These are phyloP conservation scores for Simplicillium aogashimaense DNA, from an alignment of 2,329 filamentous ascomycete species.

Conservation along the genomic window DNA sequence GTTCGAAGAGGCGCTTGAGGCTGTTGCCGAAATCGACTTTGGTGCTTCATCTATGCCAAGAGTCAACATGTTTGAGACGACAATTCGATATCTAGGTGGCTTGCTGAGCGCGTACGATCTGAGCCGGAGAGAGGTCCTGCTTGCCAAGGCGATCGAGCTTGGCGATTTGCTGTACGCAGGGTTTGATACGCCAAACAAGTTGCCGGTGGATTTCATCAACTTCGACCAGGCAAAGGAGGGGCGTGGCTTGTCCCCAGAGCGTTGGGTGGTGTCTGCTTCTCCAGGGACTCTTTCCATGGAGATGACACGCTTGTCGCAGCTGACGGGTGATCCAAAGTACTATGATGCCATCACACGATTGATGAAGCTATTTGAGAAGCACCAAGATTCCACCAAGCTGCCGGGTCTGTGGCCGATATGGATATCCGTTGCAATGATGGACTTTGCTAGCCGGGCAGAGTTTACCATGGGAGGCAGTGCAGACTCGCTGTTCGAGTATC, in stretches of 20 bases:
- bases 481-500: slow-evolving; percentile 32
- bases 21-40: slow-evolving; percentile 51
- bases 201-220: slow-evolving; percentile 44
- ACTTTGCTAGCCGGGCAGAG: slow-evolving; percentile 15
- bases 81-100: slow-evolving; percentile 61
- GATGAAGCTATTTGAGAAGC: slow-evolving; percentile 54
- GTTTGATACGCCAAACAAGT: slow-evolving; percentile 59
- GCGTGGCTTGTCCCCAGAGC: slow-evolving; percentile 20
- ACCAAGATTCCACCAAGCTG: slow-evolving; percentile 55
- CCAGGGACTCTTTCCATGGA: slow-evolving; percentile 61
- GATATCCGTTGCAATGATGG: slow-evolving; percentile 46
- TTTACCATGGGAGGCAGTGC: slow-evolving; percentile 28
- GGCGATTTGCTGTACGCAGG: slow-evolving; percentile 55
- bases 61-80: slow-evolving; percentile 63
- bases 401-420: slow-evolving; percentile 66
- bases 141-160: slow-evolving; percentile 53
- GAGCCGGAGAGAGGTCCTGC: slow-evolving; percentile 43
- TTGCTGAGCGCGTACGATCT: slow-evolving; percentile 62
- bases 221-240: slow-evolving; percentile 29
- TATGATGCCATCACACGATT: slow-evolving; percentile 62
- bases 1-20: slow-evolving; percentile 52
- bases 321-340: slow-evolving; percentile 64
- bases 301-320: slow-evolving; percentile 61
- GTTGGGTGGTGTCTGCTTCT: slow-evolving; percentile 30
- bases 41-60: slow-evolving; percentile 32